phyloP scores from a whole-genome alignment of 768 basidiomycete species.

The Mycena albidolilacea region DNA sequence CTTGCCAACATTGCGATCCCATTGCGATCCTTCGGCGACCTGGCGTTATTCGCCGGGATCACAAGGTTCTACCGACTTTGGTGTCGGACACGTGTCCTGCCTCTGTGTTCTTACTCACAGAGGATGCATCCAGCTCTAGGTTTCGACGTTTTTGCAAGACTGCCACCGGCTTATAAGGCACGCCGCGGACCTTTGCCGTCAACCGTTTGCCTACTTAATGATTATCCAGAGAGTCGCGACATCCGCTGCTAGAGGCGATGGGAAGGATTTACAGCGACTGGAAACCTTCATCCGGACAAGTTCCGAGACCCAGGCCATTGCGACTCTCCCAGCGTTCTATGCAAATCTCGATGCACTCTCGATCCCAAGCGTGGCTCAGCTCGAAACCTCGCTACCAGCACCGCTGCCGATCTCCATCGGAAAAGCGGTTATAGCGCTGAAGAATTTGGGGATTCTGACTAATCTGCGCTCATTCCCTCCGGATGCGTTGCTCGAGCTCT shows the following conservation, averaged over 20 bases:
- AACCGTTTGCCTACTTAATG: neutral
- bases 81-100: too few species aligned
- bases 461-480: neutral
- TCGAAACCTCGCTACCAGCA: neutral
- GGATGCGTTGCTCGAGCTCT: neutral
- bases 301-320: neutral
- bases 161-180: too few species aligned
- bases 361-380: neutral
- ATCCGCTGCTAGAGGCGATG: neutral
- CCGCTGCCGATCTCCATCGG: neutral
- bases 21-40: too few species aligned
- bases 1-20: too few species aligned
- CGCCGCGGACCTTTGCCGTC: too few species aligned
- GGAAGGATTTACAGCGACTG: neutral
- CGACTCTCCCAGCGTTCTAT: conserved; percentile 6
- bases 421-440: neutral
- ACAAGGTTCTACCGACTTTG: too few species aligned
- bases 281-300: neutral
- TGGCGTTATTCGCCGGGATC: too few species aligned
- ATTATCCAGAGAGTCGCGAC: neutral
- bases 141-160: too few species aligned
- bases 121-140: too few species aligned
- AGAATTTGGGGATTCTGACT: neutral
- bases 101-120: too few species aligned
- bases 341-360: neutral